Base-by-base conservation (phyloP, 2,329 filamentous ascomycete genomes). In the Talaromyces piceae region DNA sequence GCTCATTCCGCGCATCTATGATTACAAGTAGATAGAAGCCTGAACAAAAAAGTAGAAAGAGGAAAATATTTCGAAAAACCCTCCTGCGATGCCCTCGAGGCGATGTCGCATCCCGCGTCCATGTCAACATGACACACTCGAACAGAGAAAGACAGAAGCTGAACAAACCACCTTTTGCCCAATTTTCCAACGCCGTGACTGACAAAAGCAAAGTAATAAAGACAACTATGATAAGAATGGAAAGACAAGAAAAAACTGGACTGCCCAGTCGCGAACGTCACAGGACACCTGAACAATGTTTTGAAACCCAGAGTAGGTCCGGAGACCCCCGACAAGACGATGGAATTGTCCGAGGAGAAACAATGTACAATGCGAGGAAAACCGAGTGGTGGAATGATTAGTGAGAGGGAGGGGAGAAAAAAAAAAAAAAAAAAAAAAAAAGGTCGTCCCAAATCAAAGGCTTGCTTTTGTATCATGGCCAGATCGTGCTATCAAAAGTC, bases 61-160 rank as follows among this genome's bases (percentile, higher is more conserved):
- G 26, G 31, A 33, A 16, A 33, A 41, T 16, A 5, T n/a, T n/a
- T n/a, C n/a, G n/a, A n/a, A n/a, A n/a, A n/a, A n/a, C n/a, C n/a
- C n/a, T n/a, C n/a, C n/a, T n/a, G n/a, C n/a, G n/a, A n/a, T n/a
- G n/a, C n/a, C n/a, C n/a, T n/a, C n/a, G n/a, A n/a, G n/a, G n/a
- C n/a, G n/a, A n/a, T n/a, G n/a, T n/a, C n/a, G n/a, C n/a, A n/a
- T n/a, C n/a, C n/a, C n/a, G n/a, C n/a, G n/a, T n/a, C n/a, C n/a
- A n/a, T n/a, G n/a, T n/a, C n/a, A n/a, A n/a, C n/a, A 45, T 18
- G 26, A 18, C 18, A 28, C n/a, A 45, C 11, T 50, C 43, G 41
- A 45, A 51, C 47, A 45, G 41, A 49, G 44, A 8, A 47, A 55
- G 48, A 18, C 46, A 47, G 49, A 41, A 47, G 26, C n/a, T n/a